phyloP scores from a whole-genome alignment of 805 yeast species.

The Hanseniaspora mollemarum region DNA sequence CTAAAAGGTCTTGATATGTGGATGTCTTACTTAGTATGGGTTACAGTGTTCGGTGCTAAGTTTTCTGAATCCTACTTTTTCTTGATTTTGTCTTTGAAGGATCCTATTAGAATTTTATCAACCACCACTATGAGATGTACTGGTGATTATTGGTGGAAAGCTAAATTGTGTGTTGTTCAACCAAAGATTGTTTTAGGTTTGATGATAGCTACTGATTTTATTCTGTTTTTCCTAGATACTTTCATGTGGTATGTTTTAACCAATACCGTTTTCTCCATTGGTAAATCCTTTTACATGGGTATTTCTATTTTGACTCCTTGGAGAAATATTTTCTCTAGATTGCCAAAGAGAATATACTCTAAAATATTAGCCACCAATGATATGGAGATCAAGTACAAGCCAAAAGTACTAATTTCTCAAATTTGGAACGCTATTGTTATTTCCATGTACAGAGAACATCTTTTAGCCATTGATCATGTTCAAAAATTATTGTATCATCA shows the following conservation, averaged over 20 bases:
- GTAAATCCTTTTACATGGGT: conserved; percentile 97
- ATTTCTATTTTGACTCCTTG: conserved; percentile 97
- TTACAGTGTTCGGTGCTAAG: conserved; percentile 78
- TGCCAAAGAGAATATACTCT: conserved; percentile 97
- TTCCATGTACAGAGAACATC: conserved; percentile 98
- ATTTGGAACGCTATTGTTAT: conserved; percentile 98
- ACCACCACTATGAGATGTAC: conserved; percentile 82
- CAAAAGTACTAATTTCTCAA: conserved; percentile 94
- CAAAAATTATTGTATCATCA: conserved; percentile 95
- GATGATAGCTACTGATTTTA: conserved; percentile 84
- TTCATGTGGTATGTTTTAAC: conserved; percentile 96
- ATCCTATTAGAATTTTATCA: conserved; percentile 84
- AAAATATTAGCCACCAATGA: conserved; percentile 96
- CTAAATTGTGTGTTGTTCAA: conserved; percentile 69
- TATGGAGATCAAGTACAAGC: conserved; percentile 98
- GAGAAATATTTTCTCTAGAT: conserved; percentile 95
- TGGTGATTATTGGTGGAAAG: conserved; percentile 84
- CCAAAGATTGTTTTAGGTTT: conserved; percentile 80
- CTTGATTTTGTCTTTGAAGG: conserved; percentile 77
- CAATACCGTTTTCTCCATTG: conserved; percentile 91
- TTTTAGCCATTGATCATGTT: conserved; percentile 95
- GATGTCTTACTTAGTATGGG: conserved; percentile 90
- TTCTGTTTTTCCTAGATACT: conserved; percentile 96
- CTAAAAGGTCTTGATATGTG: conserved; percentile 85
- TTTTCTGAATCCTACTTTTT: conserved; percentile 84